Evolutionary conservation across 2,329 filamentous ascomycete species (phyloP), one percentile per base, ranked within the genome.

Genomic region (Byssoonygena ceratinophila): DNA sequence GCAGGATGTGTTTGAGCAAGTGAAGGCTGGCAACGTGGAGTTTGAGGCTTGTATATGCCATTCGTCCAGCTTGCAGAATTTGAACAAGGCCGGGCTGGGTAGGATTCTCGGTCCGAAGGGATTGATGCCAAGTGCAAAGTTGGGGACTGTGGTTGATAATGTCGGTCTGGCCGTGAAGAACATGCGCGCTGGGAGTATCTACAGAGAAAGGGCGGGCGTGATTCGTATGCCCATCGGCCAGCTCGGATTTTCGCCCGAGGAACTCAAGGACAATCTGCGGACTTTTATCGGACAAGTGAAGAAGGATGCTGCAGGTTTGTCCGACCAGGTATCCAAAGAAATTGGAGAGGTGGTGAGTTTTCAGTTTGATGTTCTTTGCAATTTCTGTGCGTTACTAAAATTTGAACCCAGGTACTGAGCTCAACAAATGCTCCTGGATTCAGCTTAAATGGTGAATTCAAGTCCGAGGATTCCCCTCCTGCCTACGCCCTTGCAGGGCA

Each of bases 11-110:
- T 95, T 98, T 66, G 81, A 88, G 50, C 76, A 81, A 49, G 83
- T 98, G 58, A 78, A 82, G 65, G 74, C 79, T 46, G 89, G 86
- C 39, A 79, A 82, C 36, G 84, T 97, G 58, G 80, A 87, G 23
- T 98, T 97, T 66, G 92, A 97, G 67, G 78, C 87, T 52, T 85
- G 89, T 57, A 81, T 98, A 60, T 94, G 88, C 71, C 90, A 96
- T 68, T 76, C 78, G 47, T 81, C 87, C 60, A 89, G 83, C 60
- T 75, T 92, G 60, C 77, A 79, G 49, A 88, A 85, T 53, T 74
- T 98, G 63, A 85, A 84, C 66, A 90, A 92, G 74, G 84, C 89
- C 32, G 81, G 79, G 0, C 68, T 98, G 57, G 91, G 85, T 58
- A 79, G 84, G 59, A 78, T 95, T 40, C 75, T 98, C 18, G 92